These are phyloP conservation scores for Cyclotella cryptica DNA, from an alignment of 108 stramenopile species.

Conservation along the genomic window DNA sequence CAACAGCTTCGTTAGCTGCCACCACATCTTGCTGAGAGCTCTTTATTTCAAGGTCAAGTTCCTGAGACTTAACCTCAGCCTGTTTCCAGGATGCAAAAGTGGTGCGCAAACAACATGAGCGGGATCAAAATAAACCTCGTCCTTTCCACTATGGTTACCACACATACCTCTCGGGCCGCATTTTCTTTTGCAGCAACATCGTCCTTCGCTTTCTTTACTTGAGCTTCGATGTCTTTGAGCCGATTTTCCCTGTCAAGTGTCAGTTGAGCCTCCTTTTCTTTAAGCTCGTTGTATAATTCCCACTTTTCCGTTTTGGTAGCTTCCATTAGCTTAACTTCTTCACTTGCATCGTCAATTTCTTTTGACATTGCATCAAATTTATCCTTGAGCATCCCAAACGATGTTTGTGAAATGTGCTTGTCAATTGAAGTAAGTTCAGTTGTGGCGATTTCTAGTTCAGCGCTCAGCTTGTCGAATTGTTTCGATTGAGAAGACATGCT, in stretches of 20 bases:
- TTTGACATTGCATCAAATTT: slow-evolving; percentile 72
- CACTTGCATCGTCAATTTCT: slow-evolving; percentile 70
- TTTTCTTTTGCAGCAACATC: slow-evolving; percentile 60
- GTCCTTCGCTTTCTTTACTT: slow-evolving; percentile 78
- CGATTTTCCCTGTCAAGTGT: slow-evolving; percentile 79
- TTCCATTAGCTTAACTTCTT: slow-evolving; percentile 75
- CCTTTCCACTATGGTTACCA: neutral
- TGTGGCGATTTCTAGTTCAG: slow-evolving; percentile 73
- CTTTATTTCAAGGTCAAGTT: slow-evolving; percentile 78
- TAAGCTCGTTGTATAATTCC: slow-evolving; percentile 82
- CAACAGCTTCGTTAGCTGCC: slow-evolving; percentile 71
- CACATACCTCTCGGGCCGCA: slow-evolving; percentile 71
- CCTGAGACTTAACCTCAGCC: slow-evolving; percentile 78
- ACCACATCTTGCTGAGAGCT: slow-evolving; percentile 74
- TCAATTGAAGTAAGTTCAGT: slow-evolving; percentile 78
- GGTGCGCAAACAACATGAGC: neutral
- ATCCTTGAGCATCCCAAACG: slow-evolving; percentile 81
- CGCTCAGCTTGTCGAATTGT: slow-evolving; percentile 69
- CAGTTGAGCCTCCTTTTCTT: slow-evolving; percentile 84
- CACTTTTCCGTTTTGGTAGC: slow-evolving; percentile 76
- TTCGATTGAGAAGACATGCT: slow-evolving; percentile 55
- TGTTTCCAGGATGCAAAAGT: slow-evolving; percentile 10
- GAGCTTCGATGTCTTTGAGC: slow-evolving; percentile 72
- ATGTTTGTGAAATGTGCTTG: slow-evolving; percentile 91
- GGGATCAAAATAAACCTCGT: slow-evolving; percentile 10